Conservation (phyloP, 768 basidiomycete species). For the Leccinum aurantiacum region DNA sequence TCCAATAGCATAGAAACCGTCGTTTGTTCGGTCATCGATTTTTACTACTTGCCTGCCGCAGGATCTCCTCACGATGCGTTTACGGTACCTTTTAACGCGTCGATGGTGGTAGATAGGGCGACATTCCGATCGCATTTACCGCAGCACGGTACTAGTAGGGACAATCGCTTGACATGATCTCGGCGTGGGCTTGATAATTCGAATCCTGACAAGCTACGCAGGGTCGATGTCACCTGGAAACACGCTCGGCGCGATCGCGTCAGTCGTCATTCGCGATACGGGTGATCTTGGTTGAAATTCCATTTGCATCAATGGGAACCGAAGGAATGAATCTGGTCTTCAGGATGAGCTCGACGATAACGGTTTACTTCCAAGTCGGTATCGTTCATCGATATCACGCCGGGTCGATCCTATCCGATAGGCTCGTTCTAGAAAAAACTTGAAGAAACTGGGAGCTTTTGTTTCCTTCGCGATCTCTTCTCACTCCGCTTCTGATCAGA, state of each 20-base stretch:
- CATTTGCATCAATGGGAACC: not conserved
- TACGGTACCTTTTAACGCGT: not conserved
- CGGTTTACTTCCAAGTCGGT: not conserved
- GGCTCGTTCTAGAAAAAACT: not conserved
- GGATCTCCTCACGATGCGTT: not conserved
- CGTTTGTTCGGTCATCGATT: not conserved
- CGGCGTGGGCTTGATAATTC: not conserved
- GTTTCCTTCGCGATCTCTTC: not conserved
- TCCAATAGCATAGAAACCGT: not conserved
- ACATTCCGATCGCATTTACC: not conserved
- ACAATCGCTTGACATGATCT: not conserved
- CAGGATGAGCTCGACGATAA: not conserved
- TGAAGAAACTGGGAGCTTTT: not conserved
- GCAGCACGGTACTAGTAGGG: no score
- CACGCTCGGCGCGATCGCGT: not conserved
- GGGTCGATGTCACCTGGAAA: not conserved
- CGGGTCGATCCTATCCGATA: not conserved
- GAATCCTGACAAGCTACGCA: not conserved
- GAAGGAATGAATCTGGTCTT: not conserved
- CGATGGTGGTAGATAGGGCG: not conserved
- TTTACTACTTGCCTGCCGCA: not conserved
- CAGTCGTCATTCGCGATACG: not conserved
- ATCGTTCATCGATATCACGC: not conserved
- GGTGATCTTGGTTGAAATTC: not conserved
- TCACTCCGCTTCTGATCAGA: not conserved